phyloP scores from a whole-genome alignment of 345 rosid genomes.

The Gossypium herbaceum region DNA sequence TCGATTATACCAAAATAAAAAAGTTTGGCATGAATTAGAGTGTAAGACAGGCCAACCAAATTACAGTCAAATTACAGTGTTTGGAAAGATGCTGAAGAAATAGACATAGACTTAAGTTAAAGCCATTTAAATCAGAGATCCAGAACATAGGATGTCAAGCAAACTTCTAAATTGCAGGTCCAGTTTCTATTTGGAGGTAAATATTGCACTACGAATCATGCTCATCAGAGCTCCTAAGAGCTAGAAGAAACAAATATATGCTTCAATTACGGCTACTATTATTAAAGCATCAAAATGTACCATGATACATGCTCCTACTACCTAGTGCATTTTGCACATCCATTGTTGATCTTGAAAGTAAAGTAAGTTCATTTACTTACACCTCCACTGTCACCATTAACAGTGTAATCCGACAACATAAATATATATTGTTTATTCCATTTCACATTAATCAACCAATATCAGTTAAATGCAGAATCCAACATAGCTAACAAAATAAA shows the following conservation, averaged over 20 bases:
- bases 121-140: background rate
- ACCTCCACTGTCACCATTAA: background rate
- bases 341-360: background rate
- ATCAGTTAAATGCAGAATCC: background rate
- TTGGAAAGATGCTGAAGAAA: background rate
- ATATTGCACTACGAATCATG: background rate
- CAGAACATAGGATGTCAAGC: background rate
- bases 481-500: background rate
- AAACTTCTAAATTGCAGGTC: background rate
- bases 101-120: background rate
- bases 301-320: background rate
- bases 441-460: background rate
- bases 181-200: background rate
- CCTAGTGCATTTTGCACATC: background rate
- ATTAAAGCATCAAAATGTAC: background rate
- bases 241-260: conserved; percentile 2
- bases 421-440: background rate
- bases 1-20: background rate
- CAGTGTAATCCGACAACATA: background rate
- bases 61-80: background rate
- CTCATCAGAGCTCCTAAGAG: background rate
- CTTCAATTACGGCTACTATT: background rate
- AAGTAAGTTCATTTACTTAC: background rate
- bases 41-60: background rate
- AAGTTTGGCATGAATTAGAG: background rate